phyloP scores from a whole-genome alignment of 805 yeast species.

The Candida palmyrensis region DNA sequence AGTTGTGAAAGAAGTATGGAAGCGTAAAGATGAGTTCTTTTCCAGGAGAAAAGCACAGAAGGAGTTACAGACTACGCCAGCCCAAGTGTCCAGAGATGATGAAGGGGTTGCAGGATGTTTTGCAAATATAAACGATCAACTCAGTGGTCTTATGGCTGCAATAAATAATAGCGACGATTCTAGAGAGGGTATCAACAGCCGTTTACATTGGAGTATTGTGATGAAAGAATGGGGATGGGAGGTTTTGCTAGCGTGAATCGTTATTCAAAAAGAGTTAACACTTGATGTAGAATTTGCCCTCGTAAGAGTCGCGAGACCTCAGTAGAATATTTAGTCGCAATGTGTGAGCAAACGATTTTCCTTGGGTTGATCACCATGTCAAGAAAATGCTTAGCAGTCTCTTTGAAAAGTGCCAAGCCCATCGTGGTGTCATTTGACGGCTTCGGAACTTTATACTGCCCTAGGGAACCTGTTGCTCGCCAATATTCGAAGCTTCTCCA shows the following conservation, averaged over 20 bases:
- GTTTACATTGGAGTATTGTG: constrained; percentile 62
- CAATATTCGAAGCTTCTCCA: constrained; percentile 48
- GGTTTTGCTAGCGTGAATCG: constrained; percentile 48
- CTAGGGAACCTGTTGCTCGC: constrained; percentile 47
- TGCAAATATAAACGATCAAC: constrained; percentile 24
- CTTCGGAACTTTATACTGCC: constrained; percentile 60
- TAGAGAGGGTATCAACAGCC: constrained; percentile 38
- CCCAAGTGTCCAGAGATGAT: constrained; percentile 3
- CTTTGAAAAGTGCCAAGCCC: no score
- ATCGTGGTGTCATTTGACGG: constrained; percentile 60
- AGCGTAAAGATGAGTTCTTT: constrained; percentile 45
- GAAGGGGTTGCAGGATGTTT: constrained; percentile 13
- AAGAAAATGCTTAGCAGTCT: neutral
- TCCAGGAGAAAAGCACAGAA: constrained; percentile 17
- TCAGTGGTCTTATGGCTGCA: constrained; percentile 39
- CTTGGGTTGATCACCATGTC: neutral
- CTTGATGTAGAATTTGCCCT: no score
- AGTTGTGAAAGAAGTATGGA: constrained; percentile 70
- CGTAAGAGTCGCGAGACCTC: neutral
- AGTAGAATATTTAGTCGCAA: neutral
- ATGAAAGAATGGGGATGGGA: constrained; percentile 81
- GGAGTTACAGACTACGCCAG: constrained; percentile 3
- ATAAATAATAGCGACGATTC: constrained; percentile 28
- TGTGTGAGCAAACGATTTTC: no score
- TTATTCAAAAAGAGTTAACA: neutral